phyloP scores from a whole-genome alignment of 176 grass and related monocot species.

The Bromus sterilis region DNA sequence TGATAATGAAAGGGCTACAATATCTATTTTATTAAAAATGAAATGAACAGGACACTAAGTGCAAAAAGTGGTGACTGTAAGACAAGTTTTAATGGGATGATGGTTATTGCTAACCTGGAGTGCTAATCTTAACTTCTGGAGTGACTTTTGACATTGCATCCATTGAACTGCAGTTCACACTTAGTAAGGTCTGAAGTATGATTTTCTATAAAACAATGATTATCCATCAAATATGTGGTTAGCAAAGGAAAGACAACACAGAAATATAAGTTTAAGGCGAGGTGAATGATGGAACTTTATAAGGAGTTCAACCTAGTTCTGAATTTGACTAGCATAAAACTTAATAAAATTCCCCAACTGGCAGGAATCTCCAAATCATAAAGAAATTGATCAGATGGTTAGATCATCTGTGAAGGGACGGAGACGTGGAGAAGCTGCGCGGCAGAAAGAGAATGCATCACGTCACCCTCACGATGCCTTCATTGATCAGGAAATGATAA shows the following conservation, averaged over 20 bases:
- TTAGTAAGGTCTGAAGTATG: neutral
- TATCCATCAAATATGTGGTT: neutral
- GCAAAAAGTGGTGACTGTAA: neutral
- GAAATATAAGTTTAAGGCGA: neutral
- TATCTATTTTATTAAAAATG: neutral
- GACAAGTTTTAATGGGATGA: neutral
- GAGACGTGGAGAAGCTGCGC: constrained; percentile 21
- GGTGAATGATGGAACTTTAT: neutral
- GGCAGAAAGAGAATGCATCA: constrained; percentile 21
- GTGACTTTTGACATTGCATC: neutral
- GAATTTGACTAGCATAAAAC: constrained; percentile 13
- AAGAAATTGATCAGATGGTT: constrained; percentile 16
- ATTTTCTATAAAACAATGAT: neutral
- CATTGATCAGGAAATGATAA: constrained; percentile 1
- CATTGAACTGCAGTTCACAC: neutral
- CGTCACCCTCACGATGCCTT: neutral
- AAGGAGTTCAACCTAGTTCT: neutral
- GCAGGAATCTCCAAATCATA: constrained; percentile 29
- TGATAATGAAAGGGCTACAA: neutral
- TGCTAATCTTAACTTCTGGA: neutral
- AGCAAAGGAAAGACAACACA: neutral
- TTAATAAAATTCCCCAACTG: neutral
- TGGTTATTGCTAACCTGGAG: neutral
- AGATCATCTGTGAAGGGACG: constrained; percentile 23
- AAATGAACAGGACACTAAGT: neutral